These are phyloP conservation scores for Macadamia integrifolia DNA, from an alignment of 164 flowering plant genomes.

Conservation along the genomic window DNA sequence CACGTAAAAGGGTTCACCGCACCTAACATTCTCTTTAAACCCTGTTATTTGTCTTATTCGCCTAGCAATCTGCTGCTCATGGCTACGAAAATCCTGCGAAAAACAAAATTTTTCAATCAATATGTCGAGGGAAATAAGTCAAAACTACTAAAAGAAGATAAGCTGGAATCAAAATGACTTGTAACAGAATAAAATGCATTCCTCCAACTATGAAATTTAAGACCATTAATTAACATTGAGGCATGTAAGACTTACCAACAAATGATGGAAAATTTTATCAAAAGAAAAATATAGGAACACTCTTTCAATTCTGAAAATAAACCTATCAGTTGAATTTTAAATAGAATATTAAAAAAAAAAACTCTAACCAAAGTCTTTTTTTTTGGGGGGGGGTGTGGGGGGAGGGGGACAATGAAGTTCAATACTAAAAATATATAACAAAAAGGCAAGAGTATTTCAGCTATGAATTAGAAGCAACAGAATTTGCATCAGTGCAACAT, in stretches of 20 bases:
- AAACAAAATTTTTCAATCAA: constrained; percentile 1
- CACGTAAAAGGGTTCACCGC: constrained; percentile 10
- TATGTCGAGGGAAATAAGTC: background rate
- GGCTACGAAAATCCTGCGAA: constrained; percentile 44
- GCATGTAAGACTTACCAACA: too few relatives aligned
- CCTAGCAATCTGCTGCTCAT: constrained; percentile 52
- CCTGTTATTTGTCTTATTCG: constrained; percentile 50
- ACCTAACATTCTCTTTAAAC: constrained; percentile 59
- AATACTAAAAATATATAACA: too few relatives aligned
- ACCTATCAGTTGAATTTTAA: too few relatives aligned
- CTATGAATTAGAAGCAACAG: too few relatives aligned
- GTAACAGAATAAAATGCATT: background rate
- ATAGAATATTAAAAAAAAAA: too few relatives aligned
- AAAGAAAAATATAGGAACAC: too few relatives aligned
- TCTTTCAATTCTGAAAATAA: too few relatives aligned
- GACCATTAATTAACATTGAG: background rate
- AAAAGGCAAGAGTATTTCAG: too few relatives aligned
- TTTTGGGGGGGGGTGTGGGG: too few relatives aligned
- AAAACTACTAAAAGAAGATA: background rate
- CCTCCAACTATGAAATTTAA: background rate
- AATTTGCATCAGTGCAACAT: background rate
- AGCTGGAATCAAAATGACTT: background rate
- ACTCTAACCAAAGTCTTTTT: too few relatives aligned
- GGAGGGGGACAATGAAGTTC: too few relatives aligned
- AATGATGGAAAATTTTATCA: too few relatives aligned